Percentiles rank a stretch among this genome's conserved stretches.
phyloP scores from a whole-genome alignment of 257 asterid species.

The Scutellaria galericulata region DNA sequence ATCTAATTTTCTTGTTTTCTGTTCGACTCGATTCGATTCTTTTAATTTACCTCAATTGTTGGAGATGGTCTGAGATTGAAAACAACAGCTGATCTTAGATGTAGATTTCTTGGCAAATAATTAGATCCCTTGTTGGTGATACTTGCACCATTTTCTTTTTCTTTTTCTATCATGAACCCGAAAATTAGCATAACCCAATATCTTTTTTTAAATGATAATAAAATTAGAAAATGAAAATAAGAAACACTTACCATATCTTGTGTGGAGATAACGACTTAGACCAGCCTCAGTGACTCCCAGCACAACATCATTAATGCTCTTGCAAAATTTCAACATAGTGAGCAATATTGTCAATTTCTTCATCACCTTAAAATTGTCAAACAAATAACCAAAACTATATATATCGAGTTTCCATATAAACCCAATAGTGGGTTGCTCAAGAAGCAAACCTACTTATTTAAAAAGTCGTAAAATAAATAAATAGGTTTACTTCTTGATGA shows the following conservation, averaged over 20 bases:
- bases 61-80: conserved; percentile 50
- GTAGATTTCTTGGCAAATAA: conserved; percentile 39
- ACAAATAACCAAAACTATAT: neutral
- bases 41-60: conserved; percentile 40
- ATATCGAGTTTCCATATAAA: no score
- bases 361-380: neutral
- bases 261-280: conserved; percentile 46
- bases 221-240: neutral
- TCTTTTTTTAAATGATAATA: neutral
- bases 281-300: conserved; percentile 54
- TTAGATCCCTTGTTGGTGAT: conserved; percentile 17
- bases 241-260: conserved; percentile 43
- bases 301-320: conserved; percentile 54
- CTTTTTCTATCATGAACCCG: conserved; percentile 4
- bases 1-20: no score
- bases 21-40: no score
- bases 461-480: neutral
- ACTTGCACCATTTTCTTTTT: conserved; percentile 4
- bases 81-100: conserved; percentile 43
- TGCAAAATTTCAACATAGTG: neutral
- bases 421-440: no score
- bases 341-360: neutral
- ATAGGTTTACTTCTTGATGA: neutral
- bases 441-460: no score
- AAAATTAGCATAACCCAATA: neutral